These are phyloP conservation scores for Xerocomellus intermedius DNA, from an alignment of 768 basidiomycete species.

Conservation along the genomic window DNA sequence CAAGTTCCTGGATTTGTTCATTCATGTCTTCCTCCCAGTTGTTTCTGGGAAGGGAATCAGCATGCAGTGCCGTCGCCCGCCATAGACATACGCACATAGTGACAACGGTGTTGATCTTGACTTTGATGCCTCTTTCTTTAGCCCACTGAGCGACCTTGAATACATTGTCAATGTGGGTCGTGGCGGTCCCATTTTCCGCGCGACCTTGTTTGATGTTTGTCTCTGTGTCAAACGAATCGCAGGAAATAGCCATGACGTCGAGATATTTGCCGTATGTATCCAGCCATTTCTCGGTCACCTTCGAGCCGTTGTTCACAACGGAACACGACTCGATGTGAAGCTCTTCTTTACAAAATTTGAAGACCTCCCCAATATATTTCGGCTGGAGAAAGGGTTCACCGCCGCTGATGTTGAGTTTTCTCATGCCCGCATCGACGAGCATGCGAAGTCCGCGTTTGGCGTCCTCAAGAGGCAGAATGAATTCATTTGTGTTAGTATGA, in stretches of 20 bases:
- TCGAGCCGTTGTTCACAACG: slow-evolving; percentile 38
- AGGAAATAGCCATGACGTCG: slow-evolving; percentile 43
- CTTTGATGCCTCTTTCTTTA: slow-evolving; percentile 33
- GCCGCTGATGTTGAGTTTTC: slow-evolving; percentile 37
- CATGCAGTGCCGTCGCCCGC: rapidly evolving
- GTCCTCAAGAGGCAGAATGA: slow-evolving; percentile 36
- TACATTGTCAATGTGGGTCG: slow-evolving; percentile 34
- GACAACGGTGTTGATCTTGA: slow-evolving; percentile 39
- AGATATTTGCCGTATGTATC: slow-evolving; percentile 39
- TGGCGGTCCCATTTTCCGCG: slow-evolving; percentile 31
- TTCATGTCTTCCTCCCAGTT: slow-evolving; percentile 45
- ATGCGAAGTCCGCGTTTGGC: slow-evolving; percentile 35
- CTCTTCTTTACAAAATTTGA: slow-evolving; percentile 39
- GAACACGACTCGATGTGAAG: slow-evolving; percentile 36
- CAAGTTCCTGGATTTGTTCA: slow-evolving; percentile 32
- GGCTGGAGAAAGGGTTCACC: slow-evolving; percentile 40
- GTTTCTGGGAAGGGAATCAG: slow-evolving; percentile 14
- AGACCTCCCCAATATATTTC: slow-evolving; percentile 37
- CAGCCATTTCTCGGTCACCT: slow-evolving; percentile 42
- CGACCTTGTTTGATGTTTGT: slow-evolving; percentile 36
- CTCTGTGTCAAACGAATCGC: slow-evolving; percentile 39
- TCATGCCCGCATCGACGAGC: slow-evolving; percentile 34
- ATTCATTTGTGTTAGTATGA: slow-evolving; percentile 37
- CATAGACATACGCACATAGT: slow-evolving; percentile 20
- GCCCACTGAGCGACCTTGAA: slow-evolving; percentile 38